phyloP scores from a whole-genome alignment of 495 filamentous ascomycete species.

The Trichoderma erinaceum region DNA sequence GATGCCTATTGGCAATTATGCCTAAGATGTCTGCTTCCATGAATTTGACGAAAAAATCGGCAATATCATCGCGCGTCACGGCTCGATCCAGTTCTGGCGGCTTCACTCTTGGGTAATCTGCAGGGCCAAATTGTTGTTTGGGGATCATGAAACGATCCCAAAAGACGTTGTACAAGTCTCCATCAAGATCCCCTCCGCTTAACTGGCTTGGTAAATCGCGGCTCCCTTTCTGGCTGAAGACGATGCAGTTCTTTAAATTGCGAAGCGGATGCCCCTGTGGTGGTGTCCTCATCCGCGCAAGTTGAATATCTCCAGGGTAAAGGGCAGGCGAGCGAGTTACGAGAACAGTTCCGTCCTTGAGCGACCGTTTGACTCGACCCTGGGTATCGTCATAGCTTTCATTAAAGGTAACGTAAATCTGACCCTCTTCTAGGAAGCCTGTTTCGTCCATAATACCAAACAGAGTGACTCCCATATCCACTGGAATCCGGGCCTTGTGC shows the following conservation, averaged over 20 bases:
- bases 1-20: conserved; percentile 60
- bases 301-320: conserved; percentile 75
- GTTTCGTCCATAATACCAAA: conserved; percentile 85
- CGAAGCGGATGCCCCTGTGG: conserved; percentile 56
- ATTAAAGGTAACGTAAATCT: conserved; percentile 56
- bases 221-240: conserved; percentile 62
- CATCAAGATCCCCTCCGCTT: conserved; percentile 77
- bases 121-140: conserved; percentile 38
- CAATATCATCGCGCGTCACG: conserved; percentile 57
- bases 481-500: conserved; percentile 64
- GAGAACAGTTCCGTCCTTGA: conserved; percentile 28
- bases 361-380: conserved; percentile 19
- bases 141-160: conserved; percentile 50
- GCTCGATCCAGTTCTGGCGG: conserved; percentile 50
- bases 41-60: conserved; percentile 70
- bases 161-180: conserved; percentile 71
- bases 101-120: conserved; percentile 56
- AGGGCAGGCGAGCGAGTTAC: conserved; percentile 66
- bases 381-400: conserved; percentile 21
- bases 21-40: conserved; percentile 72
- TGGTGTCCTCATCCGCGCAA: conserved; percentile 43
- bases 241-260: conserved; percentile 62
- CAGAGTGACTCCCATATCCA: conserved; percentile 61
- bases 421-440: conserved; percentile 54
- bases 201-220: conserved; percentile 72